These are phyloP conservation scores for Aspergillus sp. DNA, from an alignment of 2,329 filamentous ascomycete species.

Conservation along the genomic window DNA sequence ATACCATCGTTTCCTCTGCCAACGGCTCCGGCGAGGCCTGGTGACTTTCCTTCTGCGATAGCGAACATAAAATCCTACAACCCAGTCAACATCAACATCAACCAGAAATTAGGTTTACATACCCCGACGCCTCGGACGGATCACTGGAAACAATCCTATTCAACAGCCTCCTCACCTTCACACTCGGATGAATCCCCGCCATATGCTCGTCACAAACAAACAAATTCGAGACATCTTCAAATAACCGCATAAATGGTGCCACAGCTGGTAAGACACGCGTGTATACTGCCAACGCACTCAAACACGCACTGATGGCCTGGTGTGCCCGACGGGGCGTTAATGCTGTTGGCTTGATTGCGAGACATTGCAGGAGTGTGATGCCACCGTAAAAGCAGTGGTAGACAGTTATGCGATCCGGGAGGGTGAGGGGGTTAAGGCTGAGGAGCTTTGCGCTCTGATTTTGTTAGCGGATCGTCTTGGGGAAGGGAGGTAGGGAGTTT, in stretches of 20 bases:
- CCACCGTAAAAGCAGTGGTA: conserved; percentile 15
- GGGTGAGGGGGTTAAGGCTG: conserved; percentile 11
- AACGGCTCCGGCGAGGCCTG: not conserved
- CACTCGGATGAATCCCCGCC: not conserved
- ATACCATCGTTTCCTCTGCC: conserved; percentile 1
- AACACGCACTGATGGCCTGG: conserved; percentile 13
- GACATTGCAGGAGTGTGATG: conserved; percentile 12
- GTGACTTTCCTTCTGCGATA: not conserved
- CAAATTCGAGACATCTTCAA: conserved; percentile 11
- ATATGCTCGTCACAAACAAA: conserved; percentile 7
- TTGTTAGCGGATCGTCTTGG: not conserved
- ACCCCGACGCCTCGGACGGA: conserved; percentile 12
- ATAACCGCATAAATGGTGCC: conserved; percentile 12
- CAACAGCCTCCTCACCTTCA: conserved; percentile 5
- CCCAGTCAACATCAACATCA: not conserved
- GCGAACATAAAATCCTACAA: not conserved
- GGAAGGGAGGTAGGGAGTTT: not conserved
- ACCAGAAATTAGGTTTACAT: not conserved
- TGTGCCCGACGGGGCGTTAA: conserved; percentile 6
- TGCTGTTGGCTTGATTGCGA: conserved; percentile 9
- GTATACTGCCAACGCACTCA: conserved; percentile 12
- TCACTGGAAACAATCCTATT: conserved; percentile 13
- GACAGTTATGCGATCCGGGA: conserved; percentile 9
- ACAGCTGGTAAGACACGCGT: conserved; percentile 8
- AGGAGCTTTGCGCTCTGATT: conserved; percentile 9